Percentiles rank a stretch among this genome's conserved stretches.
phyloP scores from a whole-genome alignment of 2,329 filamentous ascomycete genomes.

The Neocucurbitaria cava region DNA sequence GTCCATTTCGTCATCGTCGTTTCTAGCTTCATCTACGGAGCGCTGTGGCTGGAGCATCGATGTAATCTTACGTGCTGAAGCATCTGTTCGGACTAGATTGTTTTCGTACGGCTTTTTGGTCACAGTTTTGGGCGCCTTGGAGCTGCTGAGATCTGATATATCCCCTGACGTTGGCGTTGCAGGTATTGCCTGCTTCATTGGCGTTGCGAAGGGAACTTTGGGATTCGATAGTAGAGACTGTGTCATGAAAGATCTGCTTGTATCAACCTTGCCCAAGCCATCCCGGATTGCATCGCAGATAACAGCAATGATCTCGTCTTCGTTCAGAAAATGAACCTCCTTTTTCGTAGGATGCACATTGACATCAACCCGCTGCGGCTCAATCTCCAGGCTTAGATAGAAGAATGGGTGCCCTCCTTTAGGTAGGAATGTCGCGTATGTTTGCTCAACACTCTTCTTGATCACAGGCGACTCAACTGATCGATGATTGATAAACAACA shows the following conservation, averaged over 20 bases:
- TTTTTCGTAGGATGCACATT: conserved; percentile 97
- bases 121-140: conserved; percentile 38
- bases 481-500: conserved; percentile 96
- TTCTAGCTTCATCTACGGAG: conserved; percentile 38
- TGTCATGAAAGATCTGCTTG: conserved; percentile 91
- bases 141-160: conserved; percentile 27
- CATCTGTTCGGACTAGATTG: conserved; percentile 88
- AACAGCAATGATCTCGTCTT: conserved; percentile 90
- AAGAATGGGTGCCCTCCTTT: conserved; percentile 95
- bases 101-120: conserved; percentile 72
- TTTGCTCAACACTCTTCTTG: conserved; percentile 89
- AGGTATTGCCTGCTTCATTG: conserved; percentile 46
- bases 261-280: conserved; percentile 85
- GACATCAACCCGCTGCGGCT: conserved; percentile 90
- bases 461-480: conserved; percentile 89
- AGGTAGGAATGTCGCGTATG: conserved; percentile 84
- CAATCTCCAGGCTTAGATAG: conserved; percentile 91
- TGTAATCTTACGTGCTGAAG: conserved; percentile 90
- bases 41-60: conserved; percentile 80
- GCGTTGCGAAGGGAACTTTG: conserved; percentile 49
- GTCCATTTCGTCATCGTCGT: conserved; percentile 61
- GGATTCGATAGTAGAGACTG: conserved; percentile 74
- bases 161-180: conserved; percentile 28
- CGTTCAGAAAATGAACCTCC: conserved; percentile 96
- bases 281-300: conserved; percentile 82